Evolutionary conservation across 192 early-diverging fungal genomes (phyloP).

Genomic region (Backusella tuberculispora): DNA sequence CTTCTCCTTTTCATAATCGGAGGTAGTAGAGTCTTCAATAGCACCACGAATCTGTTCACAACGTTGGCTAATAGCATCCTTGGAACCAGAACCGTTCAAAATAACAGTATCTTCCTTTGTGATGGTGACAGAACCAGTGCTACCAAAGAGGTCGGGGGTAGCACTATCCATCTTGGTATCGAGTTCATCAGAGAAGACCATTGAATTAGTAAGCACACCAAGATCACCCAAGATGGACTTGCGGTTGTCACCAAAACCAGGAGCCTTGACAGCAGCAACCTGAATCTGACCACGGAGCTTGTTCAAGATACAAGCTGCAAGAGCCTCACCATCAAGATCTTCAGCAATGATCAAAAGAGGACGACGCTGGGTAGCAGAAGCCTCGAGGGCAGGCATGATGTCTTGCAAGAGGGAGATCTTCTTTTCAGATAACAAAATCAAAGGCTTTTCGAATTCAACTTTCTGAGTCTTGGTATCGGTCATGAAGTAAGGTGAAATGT

Average conservation of each 20-base stretch:
- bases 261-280: conserved; percentile 97
- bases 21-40: conserved; percentile 77
- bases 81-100: conserved; percentile 91
- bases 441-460: conserved; percentile 99
- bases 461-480: conserved; percentile 97
- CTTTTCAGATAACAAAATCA: conserved; percentile 95
- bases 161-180: conserved; percentile 96
- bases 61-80: conserved; percentile 86
- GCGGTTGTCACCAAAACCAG: conserved; percentile 99
- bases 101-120: conserved; percentile 99
- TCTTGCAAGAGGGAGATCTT: conserved; percentile 97
- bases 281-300: conserved; percentile 97
- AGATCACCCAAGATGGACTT: conserved; percentile 97
- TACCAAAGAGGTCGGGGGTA: conserved; percentile 87
- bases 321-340: conserved; percentile 98
- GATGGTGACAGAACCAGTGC: conserved; percentile 83
- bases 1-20: conserved; percentile 99
- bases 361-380: conserved; percentile 90
- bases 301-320: conserved; percentile 99
- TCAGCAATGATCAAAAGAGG: conserved; percentile 97
- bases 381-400: conserved; percentile 93
- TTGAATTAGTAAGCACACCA: conserved; percentile 92
- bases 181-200: conserved; percentile 96
- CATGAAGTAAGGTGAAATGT: conserved; percentile 99
- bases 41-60: conserved; percentile 96